Conservation (phyloP, 768 basidiomycete species). For the Tricholoma bakamatsutake region DNA sequence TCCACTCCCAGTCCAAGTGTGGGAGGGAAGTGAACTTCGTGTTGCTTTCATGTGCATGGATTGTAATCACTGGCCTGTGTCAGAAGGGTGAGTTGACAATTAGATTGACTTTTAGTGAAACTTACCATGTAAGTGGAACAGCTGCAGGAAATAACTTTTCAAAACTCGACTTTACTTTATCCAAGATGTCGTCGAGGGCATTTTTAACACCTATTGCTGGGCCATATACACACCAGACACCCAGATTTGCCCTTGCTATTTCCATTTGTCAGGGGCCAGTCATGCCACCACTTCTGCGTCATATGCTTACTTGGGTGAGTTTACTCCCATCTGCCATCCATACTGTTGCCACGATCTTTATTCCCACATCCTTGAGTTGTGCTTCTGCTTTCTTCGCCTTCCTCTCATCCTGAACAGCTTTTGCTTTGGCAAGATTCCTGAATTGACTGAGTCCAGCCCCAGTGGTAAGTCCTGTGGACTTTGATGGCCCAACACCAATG, state of each 20-base stretch:
- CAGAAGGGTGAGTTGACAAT: neutral
- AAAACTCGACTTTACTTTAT: neutral
- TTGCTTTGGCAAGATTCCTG: neutral
- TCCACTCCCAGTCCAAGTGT: no score
- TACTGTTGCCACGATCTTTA: neutral
- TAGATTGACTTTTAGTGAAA: neutral
- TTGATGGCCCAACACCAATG: neutral
- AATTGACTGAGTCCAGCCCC: neutral
- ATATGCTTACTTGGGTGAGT: neutral
- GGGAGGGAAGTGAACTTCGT: no score
- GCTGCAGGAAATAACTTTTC: neutral
- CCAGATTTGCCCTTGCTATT: neutral
- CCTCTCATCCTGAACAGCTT: neutral
- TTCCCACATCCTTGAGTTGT: neutral
- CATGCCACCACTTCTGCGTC: neutral
- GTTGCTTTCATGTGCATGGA: no score
- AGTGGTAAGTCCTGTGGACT: neutral
- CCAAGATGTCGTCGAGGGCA: neutral
- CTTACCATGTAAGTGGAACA: neutral
- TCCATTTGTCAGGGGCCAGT: neutral
- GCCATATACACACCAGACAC: neutral
- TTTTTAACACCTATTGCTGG: neutral
- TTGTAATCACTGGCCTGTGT: neutral
- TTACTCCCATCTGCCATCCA: neutral
- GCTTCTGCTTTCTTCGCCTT: neutral